phyloP scores from a whole-genome alignment of 225 moss, liverwort and hornwort genomes.

The Sphagnum tenellum region DNA sequence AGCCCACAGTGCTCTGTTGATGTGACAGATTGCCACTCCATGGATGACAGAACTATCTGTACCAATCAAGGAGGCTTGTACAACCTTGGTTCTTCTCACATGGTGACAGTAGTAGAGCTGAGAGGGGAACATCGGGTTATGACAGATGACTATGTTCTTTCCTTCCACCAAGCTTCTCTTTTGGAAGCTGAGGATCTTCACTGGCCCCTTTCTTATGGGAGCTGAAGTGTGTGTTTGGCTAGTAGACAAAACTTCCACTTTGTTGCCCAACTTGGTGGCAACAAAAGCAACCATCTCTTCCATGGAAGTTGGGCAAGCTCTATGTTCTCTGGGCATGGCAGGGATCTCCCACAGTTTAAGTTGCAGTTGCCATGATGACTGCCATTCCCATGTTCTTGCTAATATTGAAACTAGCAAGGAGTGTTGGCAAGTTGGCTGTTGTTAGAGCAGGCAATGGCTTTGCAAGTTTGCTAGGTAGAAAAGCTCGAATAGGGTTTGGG shows the following conservation, averaged over 20 bases:
- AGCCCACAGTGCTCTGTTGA: too few relatives aligned
- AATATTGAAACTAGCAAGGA: conserved; percentile 27
- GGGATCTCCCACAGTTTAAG: conserved; percentile 22
- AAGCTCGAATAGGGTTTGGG: conserved; percentile 24
- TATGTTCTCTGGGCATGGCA: conserved; percentile 10
- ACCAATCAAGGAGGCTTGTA: too few relatives aligned
- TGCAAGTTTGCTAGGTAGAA: conserved; percentile 24
- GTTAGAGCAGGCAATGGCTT: conserved; percentile 14
- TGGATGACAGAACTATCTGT: too few relatives aligned
- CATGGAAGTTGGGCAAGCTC: conserved; percentile 20
- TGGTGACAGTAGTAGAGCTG: too few relatives aligned
- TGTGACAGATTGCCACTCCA: too few relatives aligned
- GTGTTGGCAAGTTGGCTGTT: conserved; percentile 20
- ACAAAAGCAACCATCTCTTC: conserved; percentile 26
- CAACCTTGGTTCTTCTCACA: too few relatives aligned
- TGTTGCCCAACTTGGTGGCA: conserved; percentile 15
- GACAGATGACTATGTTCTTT: too few relatives aligned
- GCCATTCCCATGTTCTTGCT: conserved; percentile 21
- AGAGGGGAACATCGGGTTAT: too few relatives aligned
- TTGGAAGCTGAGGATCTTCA: too few relatives aligned
- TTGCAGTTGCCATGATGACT: conserved; percentile 19
- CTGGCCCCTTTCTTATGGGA: not conserved
- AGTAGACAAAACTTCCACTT: conserved; percentile 3
- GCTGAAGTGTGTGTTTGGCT: not conserved
- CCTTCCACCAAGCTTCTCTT: too few relatives aligned